phyloP scores from a whole-genome alignment of 192 early-diverging fungal species.

The Ambispora gerdemannii region DNA sequence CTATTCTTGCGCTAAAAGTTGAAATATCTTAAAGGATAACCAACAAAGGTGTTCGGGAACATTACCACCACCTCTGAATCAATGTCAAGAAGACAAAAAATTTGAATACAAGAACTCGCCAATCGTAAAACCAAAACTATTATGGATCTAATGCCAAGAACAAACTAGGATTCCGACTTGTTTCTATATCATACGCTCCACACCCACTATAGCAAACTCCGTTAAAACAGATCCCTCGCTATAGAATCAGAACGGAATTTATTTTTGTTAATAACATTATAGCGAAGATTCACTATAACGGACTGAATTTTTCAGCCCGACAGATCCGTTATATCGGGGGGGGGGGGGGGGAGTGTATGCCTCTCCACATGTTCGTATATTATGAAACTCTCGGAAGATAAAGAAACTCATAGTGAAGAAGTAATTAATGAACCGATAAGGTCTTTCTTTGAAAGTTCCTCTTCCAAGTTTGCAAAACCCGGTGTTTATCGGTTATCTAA shows the following conservation, averaged over 20 bases:
- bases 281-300: background rate
- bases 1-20: slow-evolving; percentile 60
- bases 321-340: no score
- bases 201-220: slow-evolving; percentile 17
- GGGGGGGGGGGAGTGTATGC: no score
- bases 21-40: slow-evolving; percentile 72
- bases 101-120: slow-evolving; percentile 11
- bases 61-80: slow-evolving; percentile 3
- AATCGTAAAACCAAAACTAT: slow-evolving; percentile 28
- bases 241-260: slow-evolving; percentile 37
- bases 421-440: slow-evolving; percentile 86
- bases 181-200: slow-evolving; percentile 17
- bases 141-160: slow-evolving; percentile 23
- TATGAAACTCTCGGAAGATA: slow-evolving; percentile 60
- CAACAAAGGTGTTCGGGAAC: slow-evolving; percentile 53
- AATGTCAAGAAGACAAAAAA: background rate
- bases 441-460: slow-evolving; percentile 86
- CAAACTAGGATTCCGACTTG: slow-evolving; percentile 15
- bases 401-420: slow-evolving; percentile 67
- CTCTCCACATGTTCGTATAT: slow-evolving; percentile 37
- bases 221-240: slow-evolving; percentile 36
- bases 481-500: slow-evolving; percentile 98
- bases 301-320: no score
- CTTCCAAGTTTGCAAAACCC: slow-evolving; percentile 74
- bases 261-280: background rate